A percentile compares a stretch with the other conserved stretches of the same genome.
Evolutionary conservation across 768 basidiomycete genomes (phyloP).

Genomic region (Pisolithus microcarpus): DNA sequence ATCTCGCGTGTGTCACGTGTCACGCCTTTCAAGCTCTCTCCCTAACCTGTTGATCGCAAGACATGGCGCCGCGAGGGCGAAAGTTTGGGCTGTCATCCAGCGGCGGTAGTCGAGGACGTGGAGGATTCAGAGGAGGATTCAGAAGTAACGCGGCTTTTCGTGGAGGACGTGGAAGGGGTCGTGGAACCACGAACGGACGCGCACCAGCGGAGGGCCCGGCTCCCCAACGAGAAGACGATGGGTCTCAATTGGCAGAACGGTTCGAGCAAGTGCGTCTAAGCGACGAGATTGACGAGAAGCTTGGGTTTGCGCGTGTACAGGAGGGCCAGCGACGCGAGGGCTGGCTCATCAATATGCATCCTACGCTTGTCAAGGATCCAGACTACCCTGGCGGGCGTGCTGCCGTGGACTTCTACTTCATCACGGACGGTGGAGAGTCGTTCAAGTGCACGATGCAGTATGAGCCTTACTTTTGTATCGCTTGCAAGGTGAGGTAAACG

Average conservation of each 20-base stretch:
- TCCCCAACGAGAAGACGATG: conserved; percentile 80
- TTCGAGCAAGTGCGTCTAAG: conserved; percentile 71
- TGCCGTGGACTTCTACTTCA: conserved; percentile 95
- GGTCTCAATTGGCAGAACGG: conserved; percentile 75
- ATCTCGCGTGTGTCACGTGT: conserved; percentile 19
- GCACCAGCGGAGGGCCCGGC: conserved; percentile 40
- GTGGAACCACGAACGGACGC: conserved; percentile 24
- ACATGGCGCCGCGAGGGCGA: conserved; percentile 37
- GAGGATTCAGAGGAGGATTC: conserved; percentile 33
- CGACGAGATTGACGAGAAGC: conserved; percentile 90
- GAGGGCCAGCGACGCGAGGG: conserved; percentile 76
- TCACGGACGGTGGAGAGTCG: conserved; percentile 93
- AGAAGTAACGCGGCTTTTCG: conserved; percentile 32
- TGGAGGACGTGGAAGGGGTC: conserved; percentile 42
- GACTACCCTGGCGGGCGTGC: conserved; percentile 79
- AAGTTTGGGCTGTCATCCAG: conserved; percentile 51
- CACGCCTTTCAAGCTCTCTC: background rate
- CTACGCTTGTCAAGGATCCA: conserved; percentile 85
- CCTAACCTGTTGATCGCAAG: background rate
- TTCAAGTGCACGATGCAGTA: conserved; percentile 92
- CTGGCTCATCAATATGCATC: conserved; percentile 99
- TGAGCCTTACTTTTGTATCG: conserved; percentile 92
- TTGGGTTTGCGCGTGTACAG: conserved; percentile 78
- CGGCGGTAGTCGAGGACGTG: conserved; percentile 36
- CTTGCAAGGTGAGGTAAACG: conserved; percentile 68